Conservation (phyloP, 1,284 basidiomycete species). For the Mycena sp. region DNA sequence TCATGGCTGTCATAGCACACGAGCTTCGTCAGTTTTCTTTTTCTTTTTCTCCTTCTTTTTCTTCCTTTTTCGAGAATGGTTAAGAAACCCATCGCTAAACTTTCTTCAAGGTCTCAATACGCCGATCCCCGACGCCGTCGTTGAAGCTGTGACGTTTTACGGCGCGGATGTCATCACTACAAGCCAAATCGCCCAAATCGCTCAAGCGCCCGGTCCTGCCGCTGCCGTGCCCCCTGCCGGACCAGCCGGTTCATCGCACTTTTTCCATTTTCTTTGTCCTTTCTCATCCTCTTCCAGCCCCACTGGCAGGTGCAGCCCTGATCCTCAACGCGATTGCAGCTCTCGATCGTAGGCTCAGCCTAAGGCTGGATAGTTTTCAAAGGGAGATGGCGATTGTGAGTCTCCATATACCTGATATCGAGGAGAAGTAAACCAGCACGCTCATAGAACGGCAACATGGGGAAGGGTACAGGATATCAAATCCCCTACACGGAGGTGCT, state of each 20-base stretch:
- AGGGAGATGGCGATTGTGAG: background rate
- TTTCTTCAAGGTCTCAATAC: background rate
- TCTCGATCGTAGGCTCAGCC: background rate
- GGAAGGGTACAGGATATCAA: background rate
- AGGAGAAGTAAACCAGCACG: background rate
- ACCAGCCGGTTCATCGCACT: conserved; percentile 4
- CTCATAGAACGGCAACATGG: conserved; percentile 8
- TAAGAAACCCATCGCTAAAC: too few species aligned
- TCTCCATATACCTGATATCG: background rate
- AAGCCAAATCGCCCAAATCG: background rate
- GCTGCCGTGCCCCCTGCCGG: background rate
- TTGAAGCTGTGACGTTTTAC: background rate
- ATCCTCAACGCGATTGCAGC: background rate
- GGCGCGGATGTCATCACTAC: background rate
- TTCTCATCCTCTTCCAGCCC: conserved; percentile 1
- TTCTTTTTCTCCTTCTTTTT: too few species aligned
- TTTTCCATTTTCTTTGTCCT: background rate
- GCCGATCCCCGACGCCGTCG: background rate
- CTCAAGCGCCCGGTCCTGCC: background rate
- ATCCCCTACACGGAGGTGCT: conserved; percentile 7
- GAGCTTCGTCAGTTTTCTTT: too few species aligned
- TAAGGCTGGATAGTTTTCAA: background rate
- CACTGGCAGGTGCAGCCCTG: conserved; percentile 1
- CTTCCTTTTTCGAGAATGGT: too few species aligned
- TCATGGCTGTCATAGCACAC: too few species aligned